phyloP scores from a whole-genome alignment of 139 green algal genomes.

The Chlamydomonas incerta region DNA sequence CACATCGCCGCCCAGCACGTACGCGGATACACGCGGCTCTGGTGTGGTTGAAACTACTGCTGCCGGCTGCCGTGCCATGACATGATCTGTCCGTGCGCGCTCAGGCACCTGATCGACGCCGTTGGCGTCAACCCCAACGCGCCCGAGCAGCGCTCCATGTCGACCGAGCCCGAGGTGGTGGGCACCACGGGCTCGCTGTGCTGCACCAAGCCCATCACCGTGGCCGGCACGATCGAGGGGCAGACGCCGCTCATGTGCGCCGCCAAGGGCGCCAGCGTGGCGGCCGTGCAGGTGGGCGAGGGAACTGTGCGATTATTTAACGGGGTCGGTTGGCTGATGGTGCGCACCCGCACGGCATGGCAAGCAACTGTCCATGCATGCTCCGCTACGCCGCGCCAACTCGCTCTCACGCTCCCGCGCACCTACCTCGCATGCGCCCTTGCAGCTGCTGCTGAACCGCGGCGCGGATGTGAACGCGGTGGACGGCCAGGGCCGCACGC shows the following conservation, averaged over 20 bases:
- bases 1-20: too few relatives aligned
- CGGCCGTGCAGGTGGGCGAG: slow-evolving; percentile 36
- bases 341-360: too few relatives aligned
- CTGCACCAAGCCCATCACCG: slow-evolving; percentile 7
- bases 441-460: slow-evolving; percentile 46
- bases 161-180: slow-evolving; percentile 21
- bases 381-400: too few relatives aligned
- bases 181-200: slow-evolving; percentile 29
- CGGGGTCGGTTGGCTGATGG: too few relatives aligned
- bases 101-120: slow-evolving; percentile 29
- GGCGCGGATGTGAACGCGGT: slow-evolving; percentile 18
- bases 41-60: too few relatives aligned
- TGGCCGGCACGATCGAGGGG: background rate
- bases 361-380: too few relatives aligned
- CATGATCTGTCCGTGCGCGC: background rate
- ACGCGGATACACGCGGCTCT: too few relatives aligned
- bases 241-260: slow-evolving; percentile 59
- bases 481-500: slow-evolving; percentile 36
- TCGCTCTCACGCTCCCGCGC: too few relatives aligned
- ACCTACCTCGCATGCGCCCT: too few relatives aligned
- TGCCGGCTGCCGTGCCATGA: background rate
- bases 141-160: background rate
- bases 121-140: slow-evolving; percentile 11
- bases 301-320: too few relatives aligned
- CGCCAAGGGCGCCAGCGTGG: slow-evolving; percentile 42